These are phyloP conservation scores for Dryas integrifolia DNA, from an alignment of 331 rosid species.

Conservation along the genomic window DNA sequence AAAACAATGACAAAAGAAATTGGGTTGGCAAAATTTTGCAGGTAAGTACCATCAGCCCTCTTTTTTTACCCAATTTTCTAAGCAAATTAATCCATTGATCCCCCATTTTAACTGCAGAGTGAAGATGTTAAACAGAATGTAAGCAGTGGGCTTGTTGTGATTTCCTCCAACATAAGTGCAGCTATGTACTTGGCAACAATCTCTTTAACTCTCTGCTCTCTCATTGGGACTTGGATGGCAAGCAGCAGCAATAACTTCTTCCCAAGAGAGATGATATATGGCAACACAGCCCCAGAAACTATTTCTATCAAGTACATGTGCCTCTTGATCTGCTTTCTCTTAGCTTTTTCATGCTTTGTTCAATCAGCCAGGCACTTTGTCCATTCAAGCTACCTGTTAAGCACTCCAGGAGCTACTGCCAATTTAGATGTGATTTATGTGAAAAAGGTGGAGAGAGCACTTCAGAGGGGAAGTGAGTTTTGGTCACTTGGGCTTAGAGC, in stretches of 20 bases:
- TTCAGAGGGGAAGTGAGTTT: conserved; percentile 60
- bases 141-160: conserved; percentile 35
- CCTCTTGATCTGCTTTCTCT: conserved; percentile 53
- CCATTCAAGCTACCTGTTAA: conserved; percentile 60
- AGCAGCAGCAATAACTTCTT: conserved; percentile 32
- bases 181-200: conserved; percentile 54
- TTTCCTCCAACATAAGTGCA: conserved; percentile 47
- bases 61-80: too few relatives aligned
- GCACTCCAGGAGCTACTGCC: conserved; percentile 47
- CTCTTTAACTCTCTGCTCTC: conserved; percentile 61
- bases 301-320: conserved; percentile 56
- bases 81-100: too few relatives aligned
- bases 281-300: conserved; percentile 44
- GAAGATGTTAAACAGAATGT: conserved; percentile 36
- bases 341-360: conserved; percentile 68
- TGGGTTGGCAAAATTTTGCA: conserved; percentile 64
- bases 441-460: conserved; percentile 44
- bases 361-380: conserved; percentile 65
- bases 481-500: conserved; percentile 78
- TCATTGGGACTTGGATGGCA: conserved; percentile 72
- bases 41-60: conserved; percentile 32
- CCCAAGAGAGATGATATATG: conserved; percentile 49
- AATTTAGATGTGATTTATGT: neutral
- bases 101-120: conserved; percentile 24
- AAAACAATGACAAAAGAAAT: conserved; percentile 56